phyloP scores from a whole-genome alignment of 768 basidiomycete genomes.

The Leccinellum luteum region DNA sequence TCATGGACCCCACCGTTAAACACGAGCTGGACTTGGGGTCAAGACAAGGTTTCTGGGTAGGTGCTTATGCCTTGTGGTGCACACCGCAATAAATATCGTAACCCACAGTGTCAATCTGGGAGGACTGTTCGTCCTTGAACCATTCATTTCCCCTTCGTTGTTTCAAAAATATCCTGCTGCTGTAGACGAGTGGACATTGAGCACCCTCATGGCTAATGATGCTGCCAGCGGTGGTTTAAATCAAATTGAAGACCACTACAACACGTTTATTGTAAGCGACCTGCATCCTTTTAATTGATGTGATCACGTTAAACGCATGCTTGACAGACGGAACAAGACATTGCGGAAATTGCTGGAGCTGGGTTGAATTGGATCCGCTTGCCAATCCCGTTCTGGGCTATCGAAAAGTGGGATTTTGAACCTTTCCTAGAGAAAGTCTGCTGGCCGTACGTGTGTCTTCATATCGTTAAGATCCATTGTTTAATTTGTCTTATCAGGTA shows the following conservation, averaged over 20 bases:
- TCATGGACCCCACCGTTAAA: constrained; percentile 80
- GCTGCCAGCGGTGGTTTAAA: constrained; percentile 59
- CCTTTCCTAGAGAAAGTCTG: constrained; percentile 72
- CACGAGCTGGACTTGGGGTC: constrained; percentile 67
- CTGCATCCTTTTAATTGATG: not conserved
- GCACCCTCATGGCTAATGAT: constrained; percentile 62
- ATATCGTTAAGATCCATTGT: not conserved
- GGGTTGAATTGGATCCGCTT: constrained; percentile 84
- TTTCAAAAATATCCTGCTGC: constrained; percentile 58
- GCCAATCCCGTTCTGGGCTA: constrained; percentile 84
- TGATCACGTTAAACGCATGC: not conserved
- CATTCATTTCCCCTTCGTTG: constrained; percentile 66
- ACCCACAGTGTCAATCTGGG: constrained; percentile 61
- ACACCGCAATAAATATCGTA: constrained; percentile 10
- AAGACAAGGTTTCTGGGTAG: constrained; percentile 61
- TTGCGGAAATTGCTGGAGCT: constrained; percentile 84
- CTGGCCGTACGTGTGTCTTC: constrained; percentile 56
- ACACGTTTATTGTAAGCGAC: constrained; percentile 71
- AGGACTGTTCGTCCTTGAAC: constrained; percentile 76
- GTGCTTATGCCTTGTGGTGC: constrained; percentile 15
- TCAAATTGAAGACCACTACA: constrained; percentile 74
- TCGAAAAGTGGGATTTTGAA: constrained; percentile 71
- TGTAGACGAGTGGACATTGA: constrained; percentile 69
- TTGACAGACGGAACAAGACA: constrained; percentile 79
- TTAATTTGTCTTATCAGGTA: constrained; percentile 43